Evolutionary conservation across 257 asterid species (phyloP).

Genomic region (Nicotiana sylvestris): DNA sequence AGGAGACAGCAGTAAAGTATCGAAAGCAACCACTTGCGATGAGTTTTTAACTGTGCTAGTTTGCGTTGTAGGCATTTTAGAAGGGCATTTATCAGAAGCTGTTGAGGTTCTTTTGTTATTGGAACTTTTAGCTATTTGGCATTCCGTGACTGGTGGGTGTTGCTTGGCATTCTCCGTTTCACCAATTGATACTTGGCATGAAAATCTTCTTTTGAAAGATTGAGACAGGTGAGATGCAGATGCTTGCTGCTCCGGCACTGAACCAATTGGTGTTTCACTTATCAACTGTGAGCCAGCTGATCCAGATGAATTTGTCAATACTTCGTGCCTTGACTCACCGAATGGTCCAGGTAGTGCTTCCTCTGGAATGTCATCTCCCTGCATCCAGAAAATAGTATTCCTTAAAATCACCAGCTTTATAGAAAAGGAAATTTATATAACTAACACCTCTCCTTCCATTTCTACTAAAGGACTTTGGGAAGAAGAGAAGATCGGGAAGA

Average conservation of each 20-base stretch:
- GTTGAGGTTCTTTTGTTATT: neutral
- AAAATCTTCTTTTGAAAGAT: conserved; percentile 49
- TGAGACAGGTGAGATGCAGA: conserved; percentile 48
- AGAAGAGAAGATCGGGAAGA: neutral
- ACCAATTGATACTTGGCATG: conserved; percentile 18
- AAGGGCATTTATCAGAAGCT: conserved; percentile 9
- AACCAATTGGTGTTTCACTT: neutral
- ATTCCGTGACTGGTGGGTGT: conserved; percentile 15
- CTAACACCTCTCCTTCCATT: neutral
- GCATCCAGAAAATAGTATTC: conserved; percentile 12
- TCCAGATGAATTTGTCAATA: conserved; percentile 7
- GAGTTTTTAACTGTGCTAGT: neutral
- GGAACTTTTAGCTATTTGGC: neutral
- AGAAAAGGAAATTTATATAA: neutral
- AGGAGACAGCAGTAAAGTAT: neutral
- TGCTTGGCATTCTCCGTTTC: conserved; percentile 9
- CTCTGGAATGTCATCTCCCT: conserved; percentile 85
- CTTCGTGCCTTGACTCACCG: conserved; percentile 25
- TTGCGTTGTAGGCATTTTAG: neutral
- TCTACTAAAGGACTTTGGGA: neutral
- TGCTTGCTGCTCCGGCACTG: neutral
- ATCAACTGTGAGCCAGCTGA: neutral
- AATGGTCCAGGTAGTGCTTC: conserved; percentile 63
- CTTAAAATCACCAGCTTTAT: neutral
- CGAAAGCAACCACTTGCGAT: neutral